A percentile compares a stretch with the other conserved stretches of the same genome.
phyloP scores from a whole-genome alignment of 495 filamentous ascomycete species.

The Podospora pseudoanserina region DNA sequence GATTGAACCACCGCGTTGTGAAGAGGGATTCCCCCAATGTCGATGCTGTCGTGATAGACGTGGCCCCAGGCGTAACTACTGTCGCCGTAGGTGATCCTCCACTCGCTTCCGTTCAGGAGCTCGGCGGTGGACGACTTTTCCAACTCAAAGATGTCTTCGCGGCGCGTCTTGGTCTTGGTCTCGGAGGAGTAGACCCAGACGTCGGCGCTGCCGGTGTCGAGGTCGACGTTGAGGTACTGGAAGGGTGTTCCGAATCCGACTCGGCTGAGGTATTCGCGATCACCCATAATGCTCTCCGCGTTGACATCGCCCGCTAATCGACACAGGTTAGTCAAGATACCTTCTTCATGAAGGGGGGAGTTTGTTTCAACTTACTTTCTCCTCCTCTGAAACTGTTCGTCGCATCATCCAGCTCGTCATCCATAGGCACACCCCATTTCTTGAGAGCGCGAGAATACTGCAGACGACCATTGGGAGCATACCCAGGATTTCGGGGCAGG shows the following conservation, averaged over 20 bases:
- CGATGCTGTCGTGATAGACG: constrained; percentile 39
- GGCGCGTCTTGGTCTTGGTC: constrained; percentile 8
- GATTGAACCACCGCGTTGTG: constrained; percentile 55
- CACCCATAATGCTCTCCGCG: constrained; percentile 29
- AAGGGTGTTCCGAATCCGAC: constrained; percentile 66
- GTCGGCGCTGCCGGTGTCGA: constrained; percentile 75
- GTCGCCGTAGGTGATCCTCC: constrained; percentile 63
- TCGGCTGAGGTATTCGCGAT: constrained; percentile 61
- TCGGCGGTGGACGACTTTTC: constrained; percentile 60
- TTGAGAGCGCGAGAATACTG: constrained; percentile 24
- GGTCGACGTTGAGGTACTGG: constrained; percentile 61
- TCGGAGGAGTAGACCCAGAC: constrained; percentile 40
- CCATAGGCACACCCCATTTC: constrained; percentile 22
- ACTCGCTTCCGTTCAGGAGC: constrained; percentile 47
- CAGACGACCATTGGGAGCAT: constrained; percentile 24
- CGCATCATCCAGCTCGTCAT: constrained; percentile 8
- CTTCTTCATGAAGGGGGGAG: not conserved
- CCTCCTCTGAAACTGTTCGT: not conserved
- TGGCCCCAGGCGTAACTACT: constrained; percentile 34
- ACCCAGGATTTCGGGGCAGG: constrained; percentile 18
- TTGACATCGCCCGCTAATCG: constrained; percentile 17
- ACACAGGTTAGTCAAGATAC: not conserved
- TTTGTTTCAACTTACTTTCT: not conserved
- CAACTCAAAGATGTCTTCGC: constrained; percentile 34
- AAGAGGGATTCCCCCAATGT: constrained; percentile 47